Percentiles rank a stretch among this genome's conserved stretches.
phyloP scores from a whole-genome alignment of 495 filamentous ascomycete genomes.

The Aspergillus taichungensis region DNA sequence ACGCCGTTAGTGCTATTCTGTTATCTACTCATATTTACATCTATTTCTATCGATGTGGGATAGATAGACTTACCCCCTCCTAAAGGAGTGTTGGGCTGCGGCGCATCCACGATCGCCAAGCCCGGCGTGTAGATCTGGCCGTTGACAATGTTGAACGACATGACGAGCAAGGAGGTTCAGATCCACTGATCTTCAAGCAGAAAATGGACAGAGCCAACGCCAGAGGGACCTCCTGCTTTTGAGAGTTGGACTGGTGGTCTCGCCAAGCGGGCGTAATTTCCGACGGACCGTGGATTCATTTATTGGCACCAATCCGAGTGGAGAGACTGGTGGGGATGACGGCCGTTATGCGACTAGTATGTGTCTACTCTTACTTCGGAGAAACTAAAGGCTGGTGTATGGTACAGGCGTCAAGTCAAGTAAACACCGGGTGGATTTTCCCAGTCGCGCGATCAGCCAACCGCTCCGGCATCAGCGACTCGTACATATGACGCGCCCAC shows the following conservation, averaged over 20 bases:
- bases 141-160: slow-evolving; percentile 41
- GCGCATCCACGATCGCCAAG: slow-evolving; percentile 52
- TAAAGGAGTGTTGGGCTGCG: slow-evolving; percentile 57
- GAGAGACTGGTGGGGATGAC: no score
- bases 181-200: no score
- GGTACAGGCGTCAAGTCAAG: slow-evolving; percentile 9
- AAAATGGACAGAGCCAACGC: no score
- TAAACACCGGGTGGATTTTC: slow-evolving; percentile 43
- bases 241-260: background rate
- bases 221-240: no score
- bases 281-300: no score
- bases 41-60: background rate
- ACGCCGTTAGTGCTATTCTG: no score
- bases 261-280: no score
- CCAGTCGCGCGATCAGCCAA: slow-evolving; percentile 42
- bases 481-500: slow-evolving; percentile 49
- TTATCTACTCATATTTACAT: no score
- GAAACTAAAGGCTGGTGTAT: background rate
- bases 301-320: no score
- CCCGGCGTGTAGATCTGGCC: slow-evolving; percentile 59
- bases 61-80: slow-evolving; percentile 46
- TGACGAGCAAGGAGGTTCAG: background rate
- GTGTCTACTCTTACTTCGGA: no score
- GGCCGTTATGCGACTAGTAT: no score
- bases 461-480: slow-evolving; percentile 36